Conservation (phyloP, 306 rosid species). For the Ziziphus jujuba region DNA sequence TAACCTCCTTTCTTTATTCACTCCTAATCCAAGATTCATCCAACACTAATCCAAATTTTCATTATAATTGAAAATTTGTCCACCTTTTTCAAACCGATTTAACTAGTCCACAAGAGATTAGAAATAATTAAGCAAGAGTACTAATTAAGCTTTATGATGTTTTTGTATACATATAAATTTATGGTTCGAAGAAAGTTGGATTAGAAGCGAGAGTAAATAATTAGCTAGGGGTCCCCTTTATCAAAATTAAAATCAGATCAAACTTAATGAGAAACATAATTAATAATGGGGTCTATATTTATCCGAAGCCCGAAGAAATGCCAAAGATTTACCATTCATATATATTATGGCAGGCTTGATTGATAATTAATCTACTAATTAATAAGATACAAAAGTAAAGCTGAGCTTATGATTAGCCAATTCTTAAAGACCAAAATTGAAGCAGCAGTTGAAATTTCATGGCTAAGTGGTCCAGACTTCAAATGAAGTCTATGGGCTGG, state of each 20-base stretch:
- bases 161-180: not conserved
- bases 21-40: not conserved
- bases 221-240: too few species aligned
- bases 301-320: conserved; percentile 3
- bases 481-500: not conserved
- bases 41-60: conserved; percentile 13
- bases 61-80: conserved; percentile 3
- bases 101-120: not conserved
- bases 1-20: conserved; percentile 14
- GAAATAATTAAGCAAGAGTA: not conserved
- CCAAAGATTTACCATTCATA: conserved; percentile 27
- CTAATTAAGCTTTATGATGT: not conserved
- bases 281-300: not conserved
- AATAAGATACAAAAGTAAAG: conserved; percentile 9
- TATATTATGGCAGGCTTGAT: conserved; percentile 20
- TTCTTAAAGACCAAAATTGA: not conserved
- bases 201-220: too few species aligned
- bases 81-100: not conserved
- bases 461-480: conserved; percentile 16
- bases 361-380: not conserved
- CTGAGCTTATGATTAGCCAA: conserved; percentile 18
- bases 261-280: not conserved
- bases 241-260: not conserved
- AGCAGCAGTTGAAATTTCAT: not conserved
- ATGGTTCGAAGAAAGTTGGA: not conserved